These are phyloP conservation scores for Alnus rubra DNA, from an alignment of 306 rosid genomes.

Conservation along the genomic window DNA sequence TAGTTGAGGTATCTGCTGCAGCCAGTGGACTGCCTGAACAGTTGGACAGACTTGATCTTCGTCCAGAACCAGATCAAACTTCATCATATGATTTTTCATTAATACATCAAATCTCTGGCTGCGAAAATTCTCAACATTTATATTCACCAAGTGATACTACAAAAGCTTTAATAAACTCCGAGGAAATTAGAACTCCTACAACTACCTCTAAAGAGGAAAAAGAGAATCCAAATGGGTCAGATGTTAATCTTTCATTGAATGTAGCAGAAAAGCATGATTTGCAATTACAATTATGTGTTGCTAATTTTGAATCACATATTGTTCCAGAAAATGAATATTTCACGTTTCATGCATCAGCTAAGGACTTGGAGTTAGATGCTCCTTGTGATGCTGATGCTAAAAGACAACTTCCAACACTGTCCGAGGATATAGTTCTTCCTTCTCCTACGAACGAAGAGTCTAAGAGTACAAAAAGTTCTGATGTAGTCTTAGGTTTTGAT, in stretches of 20 bases:
- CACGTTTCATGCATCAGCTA: conserved; percentile 15
- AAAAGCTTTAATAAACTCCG: conserved; percentile 25
- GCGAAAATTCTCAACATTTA: conserved; percentile 20
- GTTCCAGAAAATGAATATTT: conserved; percentile 24
- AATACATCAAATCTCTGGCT: conserved; percentile 20
- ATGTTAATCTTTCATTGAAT: conserved; percentile 16
- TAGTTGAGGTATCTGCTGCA: conserved; percentile 31
- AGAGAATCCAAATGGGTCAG: conserved; percentile 18
- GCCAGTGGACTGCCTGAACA: conserved; percentile 30
- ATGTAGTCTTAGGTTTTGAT: conserved; percentile 28
- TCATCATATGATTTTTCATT: conserved; percentile 24
- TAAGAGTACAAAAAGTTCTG: conserved; percentile 24
- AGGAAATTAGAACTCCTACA: conserved; percentile 23
- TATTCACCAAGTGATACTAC: conserved; percentile 16
- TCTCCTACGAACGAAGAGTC: conserved; percentile 20
- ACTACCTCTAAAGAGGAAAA: conserved; percentile 26
- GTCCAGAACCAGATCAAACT: conserved; percentile 30
- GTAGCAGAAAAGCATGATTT: conserved; percentile 29
- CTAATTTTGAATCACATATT: conserved; percentile 25
- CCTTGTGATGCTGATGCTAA: conserved; percentile 27
- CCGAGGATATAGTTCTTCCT: conserved; percentile 28
- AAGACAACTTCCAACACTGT: conserved; percentile 30
- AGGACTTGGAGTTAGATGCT: conserved; percentile 23
- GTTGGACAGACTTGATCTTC: conserved; percentile 29
- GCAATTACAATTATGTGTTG: conserved; percentile 22